Evolutionary conservation across 2,329 filamentous ascomycete genomes (phyloP), one percentile per base, ranked within the genome.

Genomic region (Colletotrichum orbiculare): DNA sequence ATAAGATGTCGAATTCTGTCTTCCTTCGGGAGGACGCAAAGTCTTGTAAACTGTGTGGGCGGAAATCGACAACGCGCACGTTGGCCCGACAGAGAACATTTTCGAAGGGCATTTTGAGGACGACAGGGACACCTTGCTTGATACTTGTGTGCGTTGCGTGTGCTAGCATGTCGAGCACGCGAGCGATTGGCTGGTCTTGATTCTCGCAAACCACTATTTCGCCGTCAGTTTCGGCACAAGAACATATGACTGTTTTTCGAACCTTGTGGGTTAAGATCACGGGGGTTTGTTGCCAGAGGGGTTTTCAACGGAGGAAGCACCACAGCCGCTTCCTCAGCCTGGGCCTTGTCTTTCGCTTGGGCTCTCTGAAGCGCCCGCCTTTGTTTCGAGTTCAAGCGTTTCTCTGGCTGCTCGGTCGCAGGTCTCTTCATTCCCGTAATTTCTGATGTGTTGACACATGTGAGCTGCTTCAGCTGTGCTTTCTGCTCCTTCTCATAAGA

Each of bases 21-120:
- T 54, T 56, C 64, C 79, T 80, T 45, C 78, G 80, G 59, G 81
- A 81, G 37, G 75, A 76, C 3, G 91, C 82, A 74, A 97, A 97
- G 63, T 95, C 87, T 68, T 89, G 85, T 1, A 97, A 78, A 1
- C 83, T 82, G 2, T 82, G 77, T 0, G 95, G 95, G 63, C 85
- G 87, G 75, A 92, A 97, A 77, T 97, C 92, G 41, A 97, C 85
- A 2, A 97, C 89, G n/a, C 92, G 89, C 41, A 92, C 89, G 39
- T 85, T 82, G 25, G 87, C 81, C 50, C 88, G 87, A 25, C 25
- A 25, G 25, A 25, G 25, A 25, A 25, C 25, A 25, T 25, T 25
- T 25, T 25, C 25, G 25, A 25, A 25, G 4, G 25, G 73, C 94
- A 94, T 46, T 88, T 91, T 61, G 85, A 79, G 72, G 94, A 93